Evolutionary conservation across 768 basidiomycete genomes (phyloP).

Genomic region (Tulasnella sp.): DNA sequence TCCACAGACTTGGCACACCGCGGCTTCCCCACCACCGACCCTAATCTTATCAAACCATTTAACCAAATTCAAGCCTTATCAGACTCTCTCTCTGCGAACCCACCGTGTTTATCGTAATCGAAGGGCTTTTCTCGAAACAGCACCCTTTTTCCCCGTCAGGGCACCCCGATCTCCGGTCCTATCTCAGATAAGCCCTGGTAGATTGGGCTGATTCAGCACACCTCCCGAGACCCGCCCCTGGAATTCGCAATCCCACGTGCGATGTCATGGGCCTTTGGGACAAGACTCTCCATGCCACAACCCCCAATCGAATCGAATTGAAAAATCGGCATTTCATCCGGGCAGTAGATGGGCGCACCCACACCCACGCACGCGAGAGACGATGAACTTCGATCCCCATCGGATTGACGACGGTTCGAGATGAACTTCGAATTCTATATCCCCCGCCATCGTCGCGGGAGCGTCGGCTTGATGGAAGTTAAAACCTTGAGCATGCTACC

Average conservation of each 20-base stretch:
- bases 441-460: slow-evolving; percentile 1
- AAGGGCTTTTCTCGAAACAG: neutral
- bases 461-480: neutral
- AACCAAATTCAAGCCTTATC: neutral
- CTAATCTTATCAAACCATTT: neutral
- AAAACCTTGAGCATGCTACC: neutral
- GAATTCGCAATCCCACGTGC: neutral
- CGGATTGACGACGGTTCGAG: neutral
- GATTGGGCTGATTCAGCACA: neutral
- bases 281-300: neutral
- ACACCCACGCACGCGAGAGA: neutral
- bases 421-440: neutral
- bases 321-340: neutral
- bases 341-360: neutral
- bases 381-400: neutral
- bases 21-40: neutral
- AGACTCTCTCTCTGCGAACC: neutral
- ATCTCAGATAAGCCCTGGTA: neutral
- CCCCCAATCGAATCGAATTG: neutral
- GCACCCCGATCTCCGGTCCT: neutral
- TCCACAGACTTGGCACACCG: too few species aligned
- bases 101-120: neutral
- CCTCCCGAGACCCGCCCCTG: neutral
- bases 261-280: neutral
- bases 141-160: neutral